These are phyloP conservation scores for Psilocybe cyanescens DNA, from an alignment of 768 basidiomycete species.

Conservation along the genomic window DNA sequence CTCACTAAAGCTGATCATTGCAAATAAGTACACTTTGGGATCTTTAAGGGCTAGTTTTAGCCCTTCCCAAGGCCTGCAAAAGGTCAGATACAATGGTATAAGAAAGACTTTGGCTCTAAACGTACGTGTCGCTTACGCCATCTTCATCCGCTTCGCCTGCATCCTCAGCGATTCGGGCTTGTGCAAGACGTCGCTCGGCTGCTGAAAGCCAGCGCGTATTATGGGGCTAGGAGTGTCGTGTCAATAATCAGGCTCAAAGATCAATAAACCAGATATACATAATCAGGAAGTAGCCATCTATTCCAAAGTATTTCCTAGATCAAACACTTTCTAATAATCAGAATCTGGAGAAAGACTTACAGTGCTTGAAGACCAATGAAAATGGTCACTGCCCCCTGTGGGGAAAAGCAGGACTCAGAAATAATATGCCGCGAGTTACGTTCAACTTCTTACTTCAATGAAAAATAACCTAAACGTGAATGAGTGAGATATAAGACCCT, in stretches of 20 bases:
- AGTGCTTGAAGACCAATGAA: conserved; percentile 56
- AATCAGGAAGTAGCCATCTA: conserved; percentile 64
- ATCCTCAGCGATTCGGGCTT: conserved; percentile 71
- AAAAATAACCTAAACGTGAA: conserved; percentile 59
- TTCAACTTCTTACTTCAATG: conserved; percentile 53
- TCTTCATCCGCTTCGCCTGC: conserved; percentile 70
- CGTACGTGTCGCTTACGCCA: conserved; percentile 53
- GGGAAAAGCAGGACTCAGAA: background rate
- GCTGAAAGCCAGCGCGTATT: conserved; percentile 64
- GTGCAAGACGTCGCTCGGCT: conserved; percentile 57
- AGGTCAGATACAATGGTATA: background rate
- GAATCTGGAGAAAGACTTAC: conserved; percentile 29
- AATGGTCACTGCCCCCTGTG: conserved; percentile 67
- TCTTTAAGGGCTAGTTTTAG: conserved; percentile 59
- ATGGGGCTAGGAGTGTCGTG: conserved; percentile 44
- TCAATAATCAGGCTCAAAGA: background rate
- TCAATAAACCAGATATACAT: conserved; percentile 38
- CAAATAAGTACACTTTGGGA: conserved; percentile 54
- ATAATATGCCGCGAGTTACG: background rate
- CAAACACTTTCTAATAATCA: background rate
- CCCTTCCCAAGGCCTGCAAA: conserved; percentile 48
- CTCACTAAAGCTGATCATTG: conserved; percentile 51
- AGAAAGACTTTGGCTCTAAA: conserved; percentile 22
- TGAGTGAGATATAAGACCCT: background rate
- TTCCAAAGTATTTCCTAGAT: background rate